Evolutionary conservation across 352 stramenopile genomes (phyloP).

Genomic region (Phytophthora constricta): DNA sequence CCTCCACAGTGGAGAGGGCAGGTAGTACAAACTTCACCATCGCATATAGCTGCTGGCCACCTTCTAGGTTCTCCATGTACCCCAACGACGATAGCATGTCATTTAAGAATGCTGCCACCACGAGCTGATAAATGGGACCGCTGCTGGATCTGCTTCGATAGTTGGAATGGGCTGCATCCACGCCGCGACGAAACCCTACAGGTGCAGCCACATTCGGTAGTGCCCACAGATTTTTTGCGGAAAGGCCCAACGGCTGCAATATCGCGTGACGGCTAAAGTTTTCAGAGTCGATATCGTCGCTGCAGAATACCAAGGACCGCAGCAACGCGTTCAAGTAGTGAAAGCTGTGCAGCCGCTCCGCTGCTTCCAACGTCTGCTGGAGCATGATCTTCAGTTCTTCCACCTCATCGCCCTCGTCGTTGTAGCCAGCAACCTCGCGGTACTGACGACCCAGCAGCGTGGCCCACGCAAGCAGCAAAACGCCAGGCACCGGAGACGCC

Average conservation of each 20-base stretch:
- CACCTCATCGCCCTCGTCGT: constrained; percentile 17
- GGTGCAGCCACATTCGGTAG: constrained; percentile 34
- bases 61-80: constrained; percentile 58
- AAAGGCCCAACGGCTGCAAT: constrained; percentile 34
- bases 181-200: constrained; percentile 12
- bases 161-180: neutral
- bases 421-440: constrained; percentile 15
- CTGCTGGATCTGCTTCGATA: constrained; percentile 9
- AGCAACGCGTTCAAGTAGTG: constrained; percentile 62
- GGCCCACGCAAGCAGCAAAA: constrained; percentile 64
- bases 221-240: constrained; percentile 38
- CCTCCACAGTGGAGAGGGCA: constrained; percentile 44
- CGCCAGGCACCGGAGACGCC: constrained; percentile 40
- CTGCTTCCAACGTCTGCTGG: constrained; percentile 46
- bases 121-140: constrained; percentile 52
- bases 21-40: constrained; percentile 74
- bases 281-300: constrained; percentile 31
- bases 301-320: constrained; percentile 46
- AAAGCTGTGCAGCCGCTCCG: constrained; percentile 57
- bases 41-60: constrained; percentile 53
- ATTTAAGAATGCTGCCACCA: constrained; percentile 65
- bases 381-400: constrained; percentile 46
- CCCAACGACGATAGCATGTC: constrained; percentile 59
- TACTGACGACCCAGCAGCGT: constrained; percentile 59
- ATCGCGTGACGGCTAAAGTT: constrained; percentile 20